Conservation (phyloP, 2,329 filamentous ascomycete genomes). For the Kalaharituber pfeilii region DNA sequence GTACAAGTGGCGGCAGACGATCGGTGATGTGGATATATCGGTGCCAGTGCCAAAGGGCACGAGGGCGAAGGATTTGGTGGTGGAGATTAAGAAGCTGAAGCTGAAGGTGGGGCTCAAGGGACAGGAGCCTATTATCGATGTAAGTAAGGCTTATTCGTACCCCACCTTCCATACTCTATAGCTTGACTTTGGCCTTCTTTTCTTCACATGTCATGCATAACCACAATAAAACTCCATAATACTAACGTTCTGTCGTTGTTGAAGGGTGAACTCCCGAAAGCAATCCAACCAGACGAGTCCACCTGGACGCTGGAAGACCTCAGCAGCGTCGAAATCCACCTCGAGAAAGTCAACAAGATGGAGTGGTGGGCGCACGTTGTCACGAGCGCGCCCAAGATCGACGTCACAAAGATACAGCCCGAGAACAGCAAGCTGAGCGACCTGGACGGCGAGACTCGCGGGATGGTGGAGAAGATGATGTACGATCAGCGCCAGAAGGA, state of each 20-base stretch:
- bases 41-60: slow-evolving; percentile 64
- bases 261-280: slow-evolving; percentile 76
- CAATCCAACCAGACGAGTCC: slow-evolving; percentile 66
- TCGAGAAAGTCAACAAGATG: slow-evolving; percentile 93
- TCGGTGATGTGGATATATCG: slow-evolving; percentile 68
- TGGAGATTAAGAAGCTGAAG: slow-evolving; percentile 63
- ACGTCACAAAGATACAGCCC: slow-evolving; percentile 85
- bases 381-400: slow-evolving; percentile 71
- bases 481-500: slow-evolving; percentile 97
- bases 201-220: slow-evolving; percentile 4
- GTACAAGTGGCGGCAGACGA: slow-evolving; percentile 95
- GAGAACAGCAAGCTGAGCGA: slow-evolving; percentile 85
- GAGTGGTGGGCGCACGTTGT: slow-evolving; percentile 97
- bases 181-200: background rate
- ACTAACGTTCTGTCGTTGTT: no score
- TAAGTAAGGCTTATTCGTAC: slow-evolving; percentile 7
- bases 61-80: slow-evolving; percentile 66
- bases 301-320: slow-evolving; percentile 86
- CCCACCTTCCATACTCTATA: background rate
- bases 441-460: slow-evolving; percentile 80
- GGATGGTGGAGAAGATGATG: slow-evolving; percentile 99
- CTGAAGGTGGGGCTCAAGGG: slow-evolving; percentile 75
- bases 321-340: slow-evolving; percentile 57
- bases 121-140: slow-evolving; percentile 48
- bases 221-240: no score